Conservation (phyloP, 2,329 filamentous ascomycete genomes). For the Lachnellula arida region DNA sequence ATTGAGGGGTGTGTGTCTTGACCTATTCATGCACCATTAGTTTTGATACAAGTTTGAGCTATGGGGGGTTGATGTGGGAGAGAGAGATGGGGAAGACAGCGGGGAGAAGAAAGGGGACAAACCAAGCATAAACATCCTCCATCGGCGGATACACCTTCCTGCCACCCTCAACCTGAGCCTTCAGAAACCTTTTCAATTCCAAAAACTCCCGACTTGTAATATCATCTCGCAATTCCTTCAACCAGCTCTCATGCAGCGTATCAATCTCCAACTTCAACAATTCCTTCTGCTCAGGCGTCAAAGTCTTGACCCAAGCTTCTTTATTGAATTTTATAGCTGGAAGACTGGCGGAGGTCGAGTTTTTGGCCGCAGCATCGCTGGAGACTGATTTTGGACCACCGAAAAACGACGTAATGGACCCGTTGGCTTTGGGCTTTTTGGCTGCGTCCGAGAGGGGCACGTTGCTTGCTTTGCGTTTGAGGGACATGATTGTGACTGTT, state of each 20-base stretch:
- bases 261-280: conserved; percentile 87
- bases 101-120: conserved; percentile 28
- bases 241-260: conserved; percentile 87
- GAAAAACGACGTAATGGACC: conserved; percentile 88
- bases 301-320: conserved; percentile 75
- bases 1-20: conserved; percentile 82
- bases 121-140: conserved; percentile 95
- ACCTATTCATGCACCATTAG: conserved; percentile 52
- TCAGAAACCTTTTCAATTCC: conserved; percentile 80
- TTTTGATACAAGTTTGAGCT: background rate
- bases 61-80: conserved; percentile 4
- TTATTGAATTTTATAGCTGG: conserved; percentile 68
- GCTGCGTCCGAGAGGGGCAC: conserved; percentile 36
- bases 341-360: conserved; percentile 37
- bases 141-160: conserved; percentile 83
- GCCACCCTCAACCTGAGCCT: conserved; percentile 66
- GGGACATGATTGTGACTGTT: conserved; percentile 31
- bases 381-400: conserved; percentile 45
- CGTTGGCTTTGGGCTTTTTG: conserved; percentile 71
- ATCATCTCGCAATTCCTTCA: conserved; percentile 84
- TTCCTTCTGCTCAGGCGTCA: conserved; percentile 76
- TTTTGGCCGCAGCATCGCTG: background rate
- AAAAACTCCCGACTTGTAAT: conserved; percentile 75
- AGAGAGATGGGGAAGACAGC: background rate
- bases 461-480: conserved; percentile 64